These are phyloP conservation scores for Neurospora sp. DNA, from an alignment of 495 filamentous ascomycete species.

Conservation along the genomic window DNA sequence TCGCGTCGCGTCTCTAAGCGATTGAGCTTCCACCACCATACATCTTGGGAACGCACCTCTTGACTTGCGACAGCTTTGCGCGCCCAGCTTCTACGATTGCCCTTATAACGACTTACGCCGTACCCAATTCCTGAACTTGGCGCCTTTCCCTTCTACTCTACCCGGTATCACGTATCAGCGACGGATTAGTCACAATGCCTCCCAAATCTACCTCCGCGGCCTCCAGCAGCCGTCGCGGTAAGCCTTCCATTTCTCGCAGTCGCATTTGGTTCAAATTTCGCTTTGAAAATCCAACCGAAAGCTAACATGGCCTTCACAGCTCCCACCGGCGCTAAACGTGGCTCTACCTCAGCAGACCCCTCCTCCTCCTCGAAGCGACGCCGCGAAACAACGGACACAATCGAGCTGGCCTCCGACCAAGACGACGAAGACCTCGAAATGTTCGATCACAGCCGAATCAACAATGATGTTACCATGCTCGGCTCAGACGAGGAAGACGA, in stretches of 20 bases:
- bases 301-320: not conserved
- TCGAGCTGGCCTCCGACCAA: not conserved
- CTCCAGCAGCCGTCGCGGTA: not conserved
- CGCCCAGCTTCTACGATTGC: not conserved
- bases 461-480: not conserved
- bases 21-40: not conserved
- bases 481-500: not conserved
- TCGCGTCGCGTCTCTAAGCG: constrained; percentile 1
- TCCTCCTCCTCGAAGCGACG: not conserved
- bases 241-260: not conserved
- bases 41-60: not conserved
- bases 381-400: not conserved
- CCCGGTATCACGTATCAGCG: not conserved
- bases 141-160: not conserved
- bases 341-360: not conserved
- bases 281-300: not conserved
- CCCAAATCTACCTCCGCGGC: not conserved
- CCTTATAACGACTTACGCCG: not conserved
- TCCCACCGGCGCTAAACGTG: not conserved
- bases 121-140: not conserved
- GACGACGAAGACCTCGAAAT: not conserved
- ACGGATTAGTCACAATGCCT: not conserved
- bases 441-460: not conserved
- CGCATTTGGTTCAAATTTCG: not conserved
- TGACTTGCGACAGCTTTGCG: not conserved